Evolutionary conservation across 768 basidiomycete genomes (phyloP).

Genomic region (Podaxis rugospora): DNA sequence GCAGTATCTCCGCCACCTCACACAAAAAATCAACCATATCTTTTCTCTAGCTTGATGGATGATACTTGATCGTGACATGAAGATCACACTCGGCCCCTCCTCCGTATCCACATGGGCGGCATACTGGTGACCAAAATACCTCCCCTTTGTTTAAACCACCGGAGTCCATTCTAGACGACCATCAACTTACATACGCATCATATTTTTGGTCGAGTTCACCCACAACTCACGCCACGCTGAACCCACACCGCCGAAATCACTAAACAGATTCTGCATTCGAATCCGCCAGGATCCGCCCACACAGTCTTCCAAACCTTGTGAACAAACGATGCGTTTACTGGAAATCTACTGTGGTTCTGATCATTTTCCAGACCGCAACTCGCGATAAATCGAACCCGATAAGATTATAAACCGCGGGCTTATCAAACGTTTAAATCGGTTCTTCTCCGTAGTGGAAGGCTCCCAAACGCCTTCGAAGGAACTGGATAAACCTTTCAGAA

Average conservation of each 20-base stretch:
- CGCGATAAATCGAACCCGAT: too few species aligned
- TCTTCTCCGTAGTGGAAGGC: neutral
- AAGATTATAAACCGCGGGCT: neutral
- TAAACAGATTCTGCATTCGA: neutral
- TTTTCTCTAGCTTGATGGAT: neutral
- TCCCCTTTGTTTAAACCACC: neutral
- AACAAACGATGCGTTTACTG: too few species aligned
- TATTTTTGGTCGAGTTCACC: neutral
- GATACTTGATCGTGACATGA: neutral
- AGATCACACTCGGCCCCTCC: neutral
- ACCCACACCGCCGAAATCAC: neutral
- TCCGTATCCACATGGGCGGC: neutral
- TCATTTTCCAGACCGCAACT: too few species aligned
- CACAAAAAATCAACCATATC: neutral
- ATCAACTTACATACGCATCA: neutral
- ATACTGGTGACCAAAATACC: neutral
- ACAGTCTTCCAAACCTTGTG: neutral
- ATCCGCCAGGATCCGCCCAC: neutral
- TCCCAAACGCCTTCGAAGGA: neutral
- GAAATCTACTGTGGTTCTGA: too few species aligned
- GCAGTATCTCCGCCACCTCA: neutral
- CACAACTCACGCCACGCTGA: neutral
- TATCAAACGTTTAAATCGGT: neutral
- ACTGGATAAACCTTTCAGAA: neutral
- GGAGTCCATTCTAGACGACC: neutral